Conservation (phyloP, 2,329 filamentous ascomycete species). For the Epichloe coenophiala region DNA sequence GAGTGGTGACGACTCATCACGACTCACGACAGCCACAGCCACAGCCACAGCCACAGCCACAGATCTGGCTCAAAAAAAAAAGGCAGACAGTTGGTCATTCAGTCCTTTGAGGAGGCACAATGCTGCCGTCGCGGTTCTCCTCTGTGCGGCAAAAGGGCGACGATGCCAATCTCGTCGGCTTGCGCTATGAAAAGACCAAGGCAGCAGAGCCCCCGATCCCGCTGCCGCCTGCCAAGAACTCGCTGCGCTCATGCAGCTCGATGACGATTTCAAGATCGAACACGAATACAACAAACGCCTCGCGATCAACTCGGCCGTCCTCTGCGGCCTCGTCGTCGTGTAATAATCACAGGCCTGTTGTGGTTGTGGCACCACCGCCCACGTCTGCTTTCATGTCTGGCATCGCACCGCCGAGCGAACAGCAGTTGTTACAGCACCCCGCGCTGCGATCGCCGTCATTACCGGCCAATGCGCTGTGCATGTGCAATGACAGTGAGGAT, state of each 20-base stretch:
- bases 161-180: slow-evolving; percentile 35
- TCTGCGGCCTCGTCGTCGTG: slow-evolving; percentile 9
- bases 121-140: slow-evolving; percentile 26
- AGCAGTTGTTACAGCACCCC: slow-evolving; percentile 26
- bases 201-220: slow-evolving; percentile 45
- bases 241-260: slow-evolving; percentile 9
- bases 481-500: slow-evolving; percentile 23
- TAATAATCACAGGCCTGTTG: slow-evolving; percentile 14
- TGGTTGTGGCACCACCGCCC: slow-evolving; percentile 14
- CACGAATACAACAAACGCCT: slow-evolving; percentile 7
- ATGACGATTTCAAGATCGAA: slow-evolving; percentile 11
- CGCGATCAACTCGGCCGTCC: slow-evolving; percentile 2
- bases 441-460: slow-evolving; percentile 26
- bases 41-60: too few relatives aligned
- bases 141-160: slow-evolving; percentile 32
- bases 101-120: too few relatives aligned
- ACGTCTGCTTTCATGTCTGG: slow-evolving; percentile 10
- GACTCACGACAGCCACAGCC: too few relatives aligned
- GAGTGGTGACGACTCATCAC: too few relatives aligned
- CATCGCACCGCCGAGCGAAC: slow-evolving; percentile 32
- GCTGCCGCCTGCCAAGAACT: slow-evolving; percentile 26
- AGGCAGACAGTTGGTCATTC: too few relatives aligned
- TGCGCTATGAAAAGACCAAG: slow-evolving; percentile 49
- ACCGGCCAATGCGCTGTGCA: slow-evolving; percentile 11
- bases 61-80: too few relatives aligned